phyloP scores from a whole-genome alignment of 2,329 filamentous ascomycete genomes.

The Colletotrichum sp. region DNA sequence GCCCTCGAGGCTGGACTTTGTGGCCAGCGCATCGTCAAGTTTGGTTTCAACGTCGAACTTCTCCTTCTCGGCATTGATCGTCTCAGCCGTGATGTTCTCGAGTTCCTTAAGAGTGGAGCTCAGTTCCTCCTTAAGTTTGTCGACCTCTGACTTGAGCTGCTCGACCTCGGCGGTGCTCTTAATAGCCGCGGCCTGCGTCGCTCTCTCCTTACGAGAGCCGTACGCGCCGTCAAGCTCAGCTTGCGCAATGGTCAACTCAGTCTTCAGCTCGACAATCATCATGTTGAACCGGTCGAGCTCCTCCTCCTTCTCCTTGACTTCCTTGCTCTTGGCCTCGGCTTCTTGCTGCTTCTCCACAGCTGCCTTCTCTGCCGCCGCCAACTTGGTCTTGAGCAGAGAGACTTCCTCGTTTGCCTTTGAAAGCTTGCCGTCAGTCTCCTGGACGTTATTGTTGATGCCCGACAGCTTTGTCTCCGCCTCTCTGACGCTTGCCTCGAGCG shows the following conservation, averaged over 20 bases:
- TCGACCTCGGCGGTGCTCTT: constrained; percentile 51
- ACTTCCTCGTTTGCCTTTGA: constrained; percentile 45
- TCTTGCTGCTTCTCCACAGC: constrained; percentile 45
- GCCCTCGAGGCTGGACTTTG: constrained; percentile 38
- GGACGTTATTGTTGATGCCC: constrained; percentile 32
- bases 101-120: constrained; percentile 55
- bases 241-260: constrained; percentile 64
- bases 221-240: constrained; percentile 68
- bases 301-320: constrained; percentile 52
- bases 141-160: constrained; percentile 52
- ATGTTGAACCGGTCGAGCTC: constrained; percentile 56
- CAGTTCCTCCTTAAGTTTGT: constrained; percentile 56
- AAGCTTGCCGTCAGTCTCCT: constrained; percentile 33
- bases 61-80: constrained; percentile 54
- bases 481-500: constrained; percentile 44
- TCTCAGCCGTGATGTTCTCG: constrained; percentile 58
- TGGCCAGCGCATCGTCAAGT: constrained; percentile 44
- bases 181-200: constrained; percentile 59
- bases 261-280: constrained; percentile 63
- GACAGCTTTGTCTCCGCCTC: constrained; percentile 38
- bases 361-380: constrained; percentile 31
- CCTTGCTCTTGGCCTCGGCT: constrained; percentile 37
- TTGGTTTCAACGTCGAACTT: constrained; percentile 49
- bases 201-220: constrained; percentile 62
- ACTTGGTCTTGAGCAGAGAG: constrained; percentile 39